Evolutionary conservation across 1,284 basidiomycete species (phyloP).

Genomic region (Cronartium ribicola): DNA sequence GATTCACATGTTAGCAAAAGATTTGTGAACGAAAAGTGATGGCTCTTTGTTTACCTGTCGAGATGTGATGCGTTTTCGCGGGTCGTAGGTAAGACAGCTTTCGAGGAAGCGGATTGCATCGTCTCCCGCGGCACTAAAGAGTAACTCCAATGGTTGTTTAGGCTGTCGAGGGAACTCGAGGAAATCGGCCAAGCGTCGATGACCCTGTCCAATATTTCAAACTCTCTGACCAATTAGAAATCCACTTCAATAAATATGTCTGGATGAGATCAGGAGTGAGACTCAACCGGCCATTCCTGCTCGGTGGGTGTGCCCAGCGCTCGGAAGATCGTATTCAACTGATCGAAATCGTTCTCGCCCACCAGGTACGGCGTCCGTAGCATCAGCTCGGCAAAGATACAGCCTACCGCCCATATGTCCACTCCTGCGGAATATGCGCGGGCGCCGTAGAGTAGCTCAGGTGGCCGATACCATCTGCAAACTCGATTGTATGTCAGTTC

Average conservation of each 20-base stretch:
- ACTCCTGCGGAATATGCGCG: conserved; percentile 81
- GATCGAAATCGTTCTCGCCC: conserved; percentile 92
- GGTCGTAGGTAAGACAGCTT: conserved; percentile 79
- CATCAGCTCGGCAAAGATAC: conserved; percentile 94
- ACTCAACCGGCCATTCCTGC: conserved; percentile 85
- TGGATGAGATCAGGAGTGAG: background rate
- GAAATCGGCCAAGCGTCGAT: conserved; percentile 84
- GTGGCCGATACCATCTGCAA: conserved; percentile 89
- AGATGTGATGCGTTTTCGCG: conserved; percentile 74
- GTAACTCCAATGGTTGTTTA: conserved; percentile 70
- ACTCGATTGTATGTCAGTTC: background rate
- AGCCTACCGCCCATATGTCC: conserved; percentile 91
- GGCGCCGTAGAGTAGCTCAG: conserved; percentile 82
- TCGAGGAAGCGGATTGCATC: conserved; percentile 80
- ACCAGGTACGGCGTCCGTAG: conserved; percentile 87
- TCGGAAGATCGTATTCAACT: conserved; percentile 87
- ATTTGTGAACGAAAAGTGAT: conserved; percentile 13
- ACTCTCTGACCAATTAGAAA: conserved; percentile 8
- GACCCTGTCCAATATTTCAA: conserved; percentile 59
- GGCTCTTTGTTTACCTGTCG: conserved; percentile 58
- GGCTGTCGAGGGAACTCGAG: conserved; percentile 75
- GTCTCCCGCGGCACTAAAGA: conserved; percentile 83
- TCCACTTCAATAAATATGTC: background rate
- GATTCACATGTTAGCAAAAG: conserved; percentile 16
- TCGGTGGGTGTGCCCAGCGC: conserved; percentile 93